phyloP scores from a whole-genome alignment of 306 rosid species.

The Cicer chorassanicum region DNA sequence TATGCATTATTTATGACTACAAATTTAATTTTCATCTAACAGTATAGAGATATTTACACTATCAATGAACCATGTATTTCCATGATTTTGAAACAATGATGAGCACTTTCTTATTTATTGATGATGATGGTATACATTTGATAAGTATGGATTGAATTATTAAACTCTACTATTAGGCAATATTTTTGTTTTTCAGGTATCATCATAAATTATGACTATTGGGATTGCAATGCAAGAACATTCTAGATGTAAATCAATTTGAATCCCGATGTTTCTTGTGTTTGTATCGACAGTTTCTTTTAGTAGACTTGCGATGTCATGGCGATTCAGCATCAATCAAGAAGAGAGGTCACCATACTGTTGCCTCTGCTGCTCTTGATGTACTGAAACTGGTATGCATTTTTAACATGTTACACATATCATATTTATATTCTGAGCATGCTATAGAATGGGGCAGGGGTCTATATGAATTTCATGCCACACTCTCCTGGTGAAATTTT shows the following conservation, averaged over 20 bases:
- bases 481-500: constrained; percentile 27
- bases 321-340: constrained; percentile 79
- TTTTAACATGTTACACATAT: constrained; percentile 32
- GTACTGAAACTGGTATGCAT: constrained; percentile 77
- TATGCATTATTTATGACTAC: constrained; percentile 1
- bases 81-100: constrained; percentile 10
- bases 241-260: constrained; percentile 23
- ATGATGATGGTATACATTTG: constrained; percentile 17
- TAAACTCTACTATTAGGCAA: constrained; percentile 20
- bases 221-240: constrained; percentile 16
- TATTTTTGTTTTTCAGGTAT: constrained; percentile 23
- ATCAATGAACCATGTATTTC: constrained; percentile 18
- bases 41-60: constrained; percentile 1
- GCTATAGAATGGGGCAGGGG: constrained; percentile 24
- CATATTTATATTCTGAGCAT: neutral
- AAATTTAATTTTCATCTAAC: constrained; percentile 30
- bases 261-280: constrained; percentile 42
- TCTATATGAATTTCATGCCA: constrained; percentile 7
- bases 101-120: constrained; percentile 38
- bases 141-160: constrained; percentile 15
- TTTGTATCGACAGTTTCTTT: constrained; percentile 68
- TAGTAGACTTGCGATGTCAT: constrained; percentile 90
- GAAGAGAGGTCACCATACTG: constrained; percentile 77
- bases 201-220: constrained; percentile 5
- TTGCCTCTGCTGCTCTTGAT: constrained; percentile 87